Base-by-base conservation (phyloP, 1,284 basidiomycete genomes). In the Athelia sp. region DNA sequence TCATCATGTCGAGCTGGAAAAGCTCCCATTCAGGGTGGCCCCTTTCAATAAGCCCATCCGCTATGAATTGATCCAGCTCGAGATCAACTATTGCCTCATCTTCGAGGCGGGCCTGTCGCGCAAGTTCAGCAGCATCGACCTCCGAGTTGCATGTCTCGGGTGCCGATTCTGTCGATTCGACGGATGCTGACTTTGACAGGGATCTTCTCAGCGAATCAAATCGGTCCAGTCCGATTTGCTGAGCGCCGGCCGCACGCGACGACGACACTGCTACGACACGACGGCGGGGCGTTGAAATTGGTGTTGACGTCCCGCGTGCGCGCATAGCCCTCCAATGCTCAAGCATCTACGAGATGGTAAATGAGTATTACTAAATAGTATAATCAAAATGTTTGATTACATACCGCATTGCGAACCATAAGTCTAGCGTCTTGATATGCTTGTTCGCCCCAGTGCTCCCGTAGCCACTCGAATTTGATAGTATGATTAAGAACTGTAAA, bases 401-500 rank as follows among this genome's bases (percentile, higher is more conserved):
- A 45, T 4, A 34, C 17, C 36, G 15, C 15, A 24, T 43, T 14
- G 55, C 52, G 23, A 50, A 56, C 59, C 4, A 38, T 53, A 26
- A 46, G 48, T 11, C 55, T 51, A 23, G 54, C 35, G 14, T 43
- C 49, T 19, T 48, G 40, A 15, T 50, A 45, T 22, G 56, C 56
- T 18, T 40, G 24, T 9, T 10, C 22, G 1, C 17, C 14, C 60
- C 60, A 62, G 44, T 59, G 47, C 14, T 52, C 42, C 11, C 52
- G 34, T 8, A 61, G 48, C 57, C 57, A 63, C 17, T 54, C 40
- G 19, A 59, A 42, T 48, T 62, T 63, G 13, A 55, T 51, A 9
- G 49, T 57, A n/a, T 57, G 62, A 43, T 65, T 63, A 22, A 65
- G 50, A 2, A 58, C 58, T 62, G 24, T n/a, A 21, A 32, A 14